Conservation (phyloP, 768 basidiomycete species). For the Boletus eberwhitei region DNA sequence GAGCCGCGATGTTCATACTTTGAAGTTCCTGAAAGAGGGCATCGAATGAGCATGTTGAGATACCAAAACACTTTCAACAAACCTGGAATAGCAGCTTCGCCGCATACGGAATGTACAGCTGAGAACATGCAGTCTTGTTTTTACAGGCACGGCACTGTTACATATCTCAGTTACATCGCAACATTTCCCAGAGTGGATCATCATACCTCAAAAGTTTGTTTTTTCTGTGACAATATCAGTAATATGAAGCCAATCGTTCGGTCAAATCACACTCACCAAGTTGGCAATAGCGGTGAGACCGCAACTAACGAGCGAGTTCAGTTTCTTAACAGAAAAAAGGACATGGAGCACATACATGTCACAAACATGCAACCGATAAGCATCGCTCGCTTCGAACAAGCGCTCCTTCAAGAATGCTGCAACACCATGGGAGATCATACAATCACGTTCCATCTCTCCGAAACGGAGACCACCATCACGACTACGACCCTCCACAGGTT, state of each 20-base stretch:
- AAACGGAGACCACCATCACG: conserved; percentile 98
- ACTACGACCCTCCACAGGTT: conserved; percentile 98
- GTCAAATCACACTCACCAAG: conserved; percentile 52
- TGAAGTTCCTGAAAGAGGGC: conserved; percentile 66
- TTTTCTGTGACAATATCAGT: conserved; percentile 58
- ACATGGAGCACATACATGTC: conserved; percentile 69
- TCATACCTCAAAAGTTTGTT: conserved; percentile 88
- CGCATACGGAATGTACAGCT: conserved; percentile 92
- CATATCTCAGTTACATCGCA: not conserved
- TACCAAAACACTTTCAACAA: conserved; percentile 16
- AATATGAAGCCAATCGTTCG: conserved; percentile 4
- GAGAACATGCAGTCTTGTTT: conserved; percentile 93
- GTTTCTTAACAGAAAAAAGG: not conserved
- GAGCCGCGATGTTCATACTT: conserved; percentile 92
- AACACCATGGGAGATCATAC: conserved; percentile 99
- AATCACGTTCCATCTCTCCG: conserved; percentile 99
- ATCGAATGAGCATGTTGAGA: not conserved
- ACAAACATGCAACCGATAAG: conserved; percentile 92
- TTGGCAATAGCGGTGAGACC: conserved; percentile 97
- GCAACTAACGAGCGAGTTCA: conserved; percentile 49
- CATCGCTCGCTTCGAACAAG: conserved; percentile 89
- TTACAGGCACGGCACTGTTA: conserved; percentile 87
- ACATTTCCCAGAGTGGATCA: not conserved
- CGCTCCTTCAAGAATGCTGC: conserved; percentile 98
- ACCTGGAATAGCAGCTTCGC: conserved; percentile 96